Conservation (phyloP, 257 asterid genomes). For the Paulownia fortunei region DNA sequence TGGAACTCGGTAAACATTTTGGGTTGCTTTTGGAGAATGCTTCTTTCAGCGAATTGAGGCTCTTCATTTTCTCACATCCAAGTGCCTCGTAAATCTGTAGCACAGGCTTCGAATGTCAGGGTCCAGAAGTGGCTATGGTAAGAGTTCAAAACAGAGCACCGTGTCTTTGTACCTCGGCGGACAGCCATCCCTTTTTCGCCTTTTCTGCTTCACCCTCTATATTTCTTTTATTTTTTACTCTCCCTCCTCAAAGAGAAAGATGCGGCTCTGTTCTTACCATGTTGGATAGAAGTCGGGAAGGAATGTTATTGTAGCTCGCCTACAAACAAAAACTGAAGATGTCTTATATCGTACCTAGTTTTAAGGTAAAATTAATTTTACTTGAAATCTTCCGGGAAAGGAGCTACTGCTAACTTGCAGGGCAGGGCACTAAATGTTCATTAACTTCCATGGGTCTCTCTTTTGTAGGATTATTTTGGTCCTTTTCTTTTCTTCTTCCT, state of each 20-base stretch:
- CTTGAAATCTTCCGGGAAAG: conserved; percentile 49
- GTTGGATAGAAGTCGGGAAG: conserved; percentile 56
- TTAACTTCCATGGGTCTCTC: conserved; percentile 46
- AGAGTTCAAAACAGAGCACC: conserved; percentile 40
- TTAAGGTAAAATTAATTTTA: conserved; percentile 57
- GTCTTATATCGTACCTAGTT: conserved; percentile 47
- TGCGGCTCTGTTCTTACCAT: conserved; percentile 45
- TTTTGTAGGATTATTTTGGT: conserved; percentile 63
- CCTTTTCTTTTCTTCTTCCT: conserved; percentile 23
- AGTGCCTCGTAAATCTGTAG: conserved; percentile 45
- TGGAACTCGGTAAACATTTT: conserved; percentile 42
- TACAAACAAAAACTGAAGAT: conserved; percentile 44
- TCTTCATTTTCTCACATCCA: conserved; percentile 39
- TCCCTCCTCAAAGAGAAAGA: conserved; percentile 56
- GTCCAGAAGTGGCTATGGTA: conserved; percentile 46
- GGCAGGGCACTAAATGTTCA: conserved; percentile 39
- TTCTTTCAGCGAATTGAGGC: conserved; percentile 36
- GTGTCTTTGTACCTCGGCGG: conserved; percentile 36
- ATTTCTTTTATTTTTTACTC: conserved; percentile 45
- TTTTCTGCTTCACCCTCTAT: conserved; percentile 47
- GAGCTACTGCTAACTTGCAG: conserved; percentile 60
- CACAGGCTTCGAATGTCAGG: conserved; percentile 39
- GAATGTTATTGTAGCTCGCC: conserved; percentile 69
- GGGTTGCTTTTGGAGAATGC: conserved; percentile 48
- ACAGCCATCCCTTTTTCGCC: conserved; percentile 45